Percentiles rank a stretch among this genome's conserved stretches.
Conservation (phyloP, 768 basidiomycete genomes). For the Pleurotus salmoneostramineus region DNA sequence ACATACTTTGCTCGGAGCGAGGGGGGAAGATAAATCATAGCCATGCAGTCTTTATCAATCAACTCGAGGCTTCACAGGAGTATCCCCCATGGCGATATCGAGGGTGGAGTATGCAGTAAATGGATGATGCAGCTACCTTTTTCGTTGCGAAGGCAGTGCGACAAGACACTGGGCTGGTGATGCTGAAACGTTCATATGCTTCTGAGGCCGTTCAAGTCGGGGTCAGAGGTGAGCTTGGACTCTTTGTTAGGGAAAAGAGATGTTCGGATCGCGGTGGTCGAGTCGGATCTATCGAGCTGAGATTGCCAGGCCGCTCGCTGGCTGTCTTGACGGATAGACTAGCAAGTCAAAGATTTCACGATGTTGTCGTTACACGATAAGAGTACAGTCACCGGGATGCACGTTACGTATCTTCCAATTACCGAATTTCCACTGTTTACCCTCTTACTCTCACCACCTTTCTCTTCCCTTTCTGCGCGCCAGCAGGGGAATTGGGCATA, state of each 20-base stretch:
- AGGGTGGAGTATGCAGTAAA: no score
- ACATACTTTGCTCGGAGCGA: background rate
- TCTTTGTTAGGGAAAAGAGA: no score
- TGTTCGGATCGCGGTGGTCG: no score
- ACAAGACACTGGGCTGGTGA: no score
- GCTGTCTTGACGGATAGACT: background rate
- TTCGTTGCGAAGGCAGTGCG: no score
- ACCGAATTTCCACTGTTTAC: background rate
- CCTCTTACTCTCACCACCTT: slow-evolving; percentile 76
- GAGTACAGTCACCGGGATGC: background rate
- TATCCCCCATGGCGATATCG: no score
- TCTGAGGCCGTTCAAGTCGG: no score
- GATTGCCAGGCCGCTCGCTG: background rate
- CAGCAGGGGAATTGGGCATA: slow-evolving; percentile 23
- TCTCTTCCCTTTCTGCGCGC: slow-evolving; percentile 67
- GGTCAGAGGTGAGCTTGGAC: no score
- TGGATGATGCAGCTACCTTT: no score
- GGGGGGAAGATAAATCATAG: background rate
- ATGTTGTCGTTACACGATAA: background rate
- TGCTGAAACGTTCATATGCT: no score
- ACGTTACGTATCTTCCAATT: background rate
- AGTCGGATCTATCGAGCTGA: background rate
- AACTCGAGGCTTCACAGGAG: no score
- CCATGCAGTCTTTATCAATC: background rate
- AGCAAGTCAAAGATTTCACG: background rate